These are phyloP conservation scores for Stephania cephalantha DNA, from an alignment of 164 flowering plant species.

Conservation along the genomic window DNA sequence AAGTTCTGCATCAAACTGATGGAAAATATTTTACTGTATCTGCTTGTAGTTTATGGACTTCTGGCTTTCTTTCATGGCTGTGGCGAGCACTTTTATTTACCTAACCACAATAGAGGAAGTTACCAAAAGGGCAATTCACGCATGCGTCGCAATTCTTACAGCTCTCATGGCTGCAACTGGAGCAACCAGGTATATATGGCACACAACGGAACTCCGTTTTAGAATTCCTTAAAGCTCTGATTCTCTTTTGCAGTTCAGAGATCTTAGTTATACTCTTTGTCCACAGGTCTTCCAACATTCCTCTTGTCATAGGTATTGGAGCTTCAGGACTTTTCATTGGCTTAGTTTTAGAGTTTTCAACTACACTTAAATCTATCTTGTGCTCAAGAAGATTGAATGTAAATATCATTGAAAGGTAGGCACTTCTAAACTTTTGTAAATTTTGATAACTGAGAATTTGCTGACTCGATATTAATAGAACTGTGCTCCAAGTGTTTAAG, in stretches of 20 bases:
- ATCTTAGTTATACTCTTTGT: slow-evolving; percentile 2
- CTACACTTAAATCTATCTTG: slow-evolving; percentile 35
- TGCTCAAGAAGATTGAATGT: slow-evolving; percentile 29
- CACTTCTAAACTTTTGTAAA: not conserved
- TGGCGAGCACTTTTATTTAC: slow-evolving; percentile 65
- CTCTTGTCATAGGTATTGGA: slow-evolving; percentile 68
- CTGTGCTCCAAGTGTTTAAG: not conserved
- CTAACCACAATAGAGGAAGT: slow-evolving; percentile 52
- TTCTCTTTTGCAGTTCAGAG: not conserved
- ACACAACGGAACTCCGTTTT: slow-evolving; percentile 4
- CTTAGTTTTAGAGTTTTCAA: slow-evolving; percentile 56
- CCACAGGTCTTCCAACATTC: slow-evolving; percentile 69
- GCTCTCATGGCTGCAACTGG: slow-evolving; percentile 77
- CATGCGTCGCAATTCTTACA: slow-evolving; percentile 71
- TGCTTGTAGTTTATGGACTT: slow-evolving; percentile 81
- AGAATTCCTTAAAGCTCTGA: not conserved
- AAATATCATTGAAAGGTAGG: slow-evolving; percentile 41
- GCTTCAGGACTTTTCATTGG: slow-evolving; percentile 63
- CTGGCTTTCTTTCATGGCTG: slow-evolving; percentile 88
- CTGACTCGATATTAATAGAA: not conserved
- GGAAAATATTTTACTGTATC: not conserved
- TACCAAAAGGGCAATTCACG: slow-evolving; percentile 64
- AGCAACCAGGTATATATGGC: slow-evolving; percentile 64
- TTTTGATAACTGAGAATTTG: not conserved
- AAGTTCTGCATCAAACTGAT: not conserved